Base-by-base conservation (phyloP, 257 asterid species). In the Eucommia ulmoides region DNA sequence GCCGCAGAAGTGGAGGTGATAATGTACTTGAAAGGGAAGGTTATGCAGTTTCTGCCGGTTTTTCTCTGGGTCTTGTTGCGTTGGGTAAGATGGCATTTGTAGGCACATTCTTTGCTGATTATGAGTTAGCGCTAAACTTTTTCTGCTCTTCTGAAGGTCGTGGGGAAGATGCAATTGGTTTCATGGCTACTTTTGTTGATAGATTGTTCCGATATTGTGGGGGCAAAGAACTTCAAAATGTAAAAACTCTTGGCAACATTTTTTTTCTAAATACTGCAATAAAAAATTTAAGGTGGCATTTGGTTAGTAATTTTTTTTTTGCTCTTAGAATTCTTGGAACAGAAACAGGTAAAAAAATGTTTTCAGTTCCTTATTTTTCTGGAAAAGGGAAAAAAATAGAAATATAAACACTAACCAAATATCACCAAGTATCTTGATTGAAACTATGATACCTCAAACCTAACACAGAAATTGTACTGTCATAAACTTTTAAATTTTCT, bases 1-100 rank as follows among this genome's bases (percentile, higher is more conserved):
- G 98, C 35, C 96, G 96, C 50, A 83, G 98, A 77, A 89, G 98
- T 75, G 96, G 96, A 67, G 96, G 98, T 56, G 98, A 89, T 62
- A 85, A 89, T 69, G 98, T 85, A 59, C 96, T 79, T 64, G 98
- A 89, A 66, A 80, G 98, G 76, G 98, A 89, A 76, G 98, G 96
- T 24, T 89, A 89, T 74, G 86, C 96, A 51, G 88, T 83, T 78
- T 79, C 98, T 48, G 96, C 96, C 2, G 98, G 98, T 65, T 83
- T 82, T 65, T 70, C 96, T 21, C 69, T 89, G 57, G 98, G 96
- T 53, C 86, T 89, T 62, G 94, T 89, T 65, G 92, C 89, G 46
- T 77, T 89, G 68, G 98, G 96, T 89, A 82, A 54, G 71, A 20
- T 29, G 41, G 58, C 56, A 45, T 51, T 41, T 24, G 49, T 17